Conservation (phyloP, 2,329 filamentous ascomycete species). For the Botrytis cinerea region DNA sequence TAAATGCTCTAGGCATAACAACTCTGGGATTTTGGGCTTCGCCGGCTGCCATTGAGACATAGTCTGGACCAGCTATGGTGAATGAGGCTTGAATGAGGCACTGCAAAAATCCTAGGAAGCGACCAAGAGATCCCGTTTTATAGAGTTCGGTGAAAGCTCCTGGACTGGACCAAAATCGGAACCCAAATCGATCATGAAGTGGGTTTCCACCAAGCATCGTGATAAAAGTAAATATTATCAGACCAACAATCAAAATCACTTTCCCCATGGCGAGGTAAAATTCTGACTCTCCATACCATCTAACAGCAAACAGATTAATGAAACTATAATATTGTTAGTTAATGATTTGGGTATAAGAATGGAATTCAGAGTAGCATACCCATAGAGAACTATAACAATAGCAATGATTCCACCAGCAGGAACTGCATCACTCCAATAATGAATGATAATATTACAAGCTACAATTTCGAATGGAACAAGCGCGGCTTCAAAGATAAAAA, state of each 20-base stretch:
- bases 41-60: constrained; percentile 57
- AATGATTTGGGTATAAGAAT: constrained; percentile 42
- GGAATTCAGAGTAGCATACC: constrained; percentile 40
- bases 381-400: constrained; percentile 52
- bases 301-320: constrained; percentile 51
- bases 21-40: constrained; percentile 60
- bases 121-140: constrained; percentile 46
- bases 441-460: constrained; percentile 47
- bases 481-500: constrained; percentile 69
- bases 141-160: constrained; percentile 49
- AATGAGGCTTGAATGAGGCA: constrained; percentile 53
- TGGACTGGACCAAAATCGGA: constrained; percentile 52
- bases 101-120: constrained; percentile 55
- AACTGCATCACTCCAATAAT: constrained; percentile 53
- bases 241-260: constrained; percentile 40
- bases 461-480: constrained; percentile 45
- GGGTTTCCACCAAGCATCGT: constrained; percentile 43
- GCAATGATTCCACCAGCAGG: constrained; percentile 51
- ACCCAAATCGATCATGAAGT: constrained; percentile 41
- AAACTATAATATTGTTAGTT: constrained; percentile 43
- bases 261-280: constrained; percentile 48
- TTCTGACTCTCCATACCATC: constrained; percentile 62
- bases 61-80: constrained; percentile 50
- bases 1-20: constrained; percentile 59
- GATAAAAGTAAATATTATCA: constrained; percentile 41